Evolutionary conservation across 495 filamentous ascomycete species (phyloP).

Genomic region (Pyronema omphalodes): DNA sequence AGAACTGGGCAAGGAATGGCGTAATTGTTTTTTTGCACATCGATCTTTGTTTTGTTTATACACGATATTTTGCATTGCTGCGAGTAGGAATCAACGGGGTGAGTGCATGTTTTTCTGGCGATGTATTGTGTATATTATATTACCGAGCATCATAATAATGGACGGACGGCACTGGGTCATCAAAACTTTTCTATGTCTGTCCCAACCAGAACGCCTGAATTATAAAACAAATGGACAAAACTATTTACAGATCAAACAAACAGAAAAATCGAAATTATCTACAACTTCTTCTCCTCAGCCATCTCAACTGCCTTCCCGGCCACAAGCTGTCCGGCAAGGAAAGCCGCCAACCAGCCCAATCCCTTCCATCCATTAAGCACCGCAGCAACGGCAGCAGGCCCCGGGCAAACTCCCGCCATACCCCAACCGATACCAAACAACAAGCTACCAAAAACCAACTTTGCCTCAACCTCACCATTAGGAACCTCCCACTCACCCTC

Average conservation of each 20-base stretch:
- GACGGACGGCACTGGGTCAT: no score
- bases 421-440: constrained; percentile 41
- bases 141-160: no score
- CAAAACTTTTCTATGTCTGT: no score
- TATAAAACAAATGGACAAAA: no score
- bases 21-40: background rate
- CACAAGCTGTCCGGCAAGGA: constrained; percentile 28
- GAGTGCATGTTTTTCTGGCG: no score
- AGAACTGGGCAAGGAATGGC: constrained; percentile 15
- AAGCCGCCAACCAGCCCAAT: constrained; percentile 32
- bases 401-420: constrained; percentile 37
- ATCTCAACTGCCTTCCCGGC: constrained; percentile 9
- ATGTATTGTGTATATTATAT: no score
- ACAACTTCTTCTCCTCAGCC: background rate
- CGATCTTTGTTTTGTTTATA: background rate
- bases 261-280: background rate
- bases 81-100: no score
- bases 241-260: no score
- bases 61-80: no score
- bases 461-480: constrained; percentile 34
- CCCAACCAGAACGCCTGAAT: no score
- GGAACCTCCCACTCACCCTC: constrained; percentile 32
- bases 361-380: constrained; percentile 35
- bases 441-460: constrained; percentile 33
- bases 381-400: constrained; percentile 33